Conservation (phyloP, 495 filamentous ascomycete genomes). For the Geoglossum glabrum region DNA sequence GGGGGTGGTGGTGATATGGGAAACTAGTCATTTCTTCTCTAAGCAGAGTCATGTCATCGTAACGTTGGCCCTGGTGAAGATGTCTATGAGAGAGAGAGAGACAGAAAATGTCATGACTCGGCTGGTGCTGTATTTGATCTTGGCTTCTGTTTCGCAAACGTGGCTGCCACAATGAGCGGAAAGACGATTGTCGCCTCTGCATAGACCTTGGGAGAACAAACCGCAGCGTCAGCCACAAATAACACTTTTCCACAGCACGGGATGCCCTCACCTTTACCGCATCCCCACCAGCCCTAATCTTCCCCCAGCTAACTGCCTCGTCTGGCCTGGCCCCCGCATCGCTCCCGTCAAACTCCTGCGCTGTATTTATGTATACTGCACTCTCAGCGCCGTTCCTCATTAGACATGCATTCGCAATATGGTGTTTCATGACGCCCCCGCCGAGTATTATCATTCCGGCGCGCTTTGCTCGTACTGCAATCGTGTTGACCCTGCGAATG, state of each 20-base stretch:
- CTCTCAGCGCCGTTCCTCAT: slow-evolving; percentile 95
- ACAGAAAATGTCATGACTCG: slow-evolving; percentile 20
- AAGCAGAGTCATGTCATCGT: no score
- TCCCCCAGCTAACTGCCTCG: slow-evolving; percentile 95
- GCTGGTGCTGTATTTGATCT: not conserved
- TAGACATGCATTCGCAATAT: slow-evolving; percentile 88
- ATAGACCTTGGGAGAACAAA: slow-evolving; percentile 38
- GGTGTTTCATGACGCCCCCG: slow-evolving; percentile 85
- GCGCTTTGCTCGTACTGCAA: slow-evolving; percentile 62
- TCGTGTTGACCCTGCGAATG: slow-evolving; percentile 71
- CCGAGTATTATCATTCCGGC: slow-evolving; percentile 90
- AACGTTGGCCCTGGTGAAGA: no score
- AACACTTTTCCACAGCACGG: slow-evolving; percentile 2
- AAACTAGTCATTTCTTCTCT: no score
- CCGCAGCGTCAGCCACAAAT: no score
- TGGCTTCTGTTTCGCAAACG: slow-evolving; percentile 41
- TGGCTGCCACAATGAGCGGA: slow-evolving; percentile 85
- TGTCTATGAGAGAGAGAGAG: no score
- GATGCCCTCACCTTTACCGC: slow-evolving; percentile 45
- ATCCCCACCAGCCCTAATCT: slow-evolving; percentile 73
- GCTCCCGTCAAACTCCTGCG: slow-evolving; percentile 88
- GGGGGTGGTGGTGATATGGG: no score
- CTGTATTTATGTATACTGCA: slow-evolving; percentile 93
- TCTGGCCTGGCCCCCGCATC: slow-evolving; percentile 92
- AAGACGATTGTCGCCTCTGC: slow-evolving; percentile 84